Percentiles rank a stretch among this genome's conserved stretches.
Evolutionary conservation across 352 stramenopile species (phyloP).

Genomic region (Globisporangium cederbergense): DNA sequence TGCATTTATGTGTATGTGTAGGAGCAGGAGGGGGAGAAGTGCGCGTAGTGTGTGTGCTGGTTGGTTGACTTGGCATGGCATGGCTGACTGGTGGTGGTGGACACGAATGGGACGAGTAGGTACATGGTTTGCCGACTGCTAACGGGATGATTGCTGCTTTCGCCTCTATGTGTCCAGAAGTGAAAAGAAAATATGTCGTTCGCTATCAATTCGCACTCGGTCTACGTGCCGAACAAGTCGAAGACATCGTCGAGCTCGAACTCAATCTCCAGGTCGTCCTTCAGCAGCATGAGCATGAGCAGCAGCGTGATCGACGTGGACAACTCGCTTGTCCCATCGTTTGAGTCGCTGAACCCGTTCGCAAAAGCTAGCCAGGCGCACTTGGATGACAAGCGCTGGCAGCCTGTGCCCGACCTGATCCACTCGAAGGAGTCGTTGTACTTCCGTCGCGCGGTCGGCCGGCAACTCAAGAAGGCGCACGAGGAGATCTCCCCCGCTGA

Average conservation of each 20-base stretch:
- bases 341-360: slow-evolving; percentile 74
- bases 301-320: slow-evolving; percentile 38
- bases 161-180: not conserved
- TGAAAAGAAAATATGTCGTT: slow-evolving; percentile 29
- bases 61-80: no score
- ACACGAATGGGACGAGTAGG: not conserved
- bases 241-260: not conserved
- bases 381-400: slow-evolving; percentile 64
- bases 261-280: slow-evolving; percentile 1
- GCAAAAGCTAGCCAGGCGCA: slow-evolving; percentile 42
- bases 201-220: slow-evolving; percentile 11
- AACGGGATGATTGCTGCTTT: not conserved
- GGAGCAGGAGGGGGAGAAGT: not conserved
- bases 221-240: slow-evolving; percentile 7
- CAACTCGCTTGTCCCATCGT: slow-evolving; percentile 53
- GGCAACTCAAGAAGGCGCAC: slow-evolving; percentile 73
- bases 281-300: slow-evolving; percentile 14
- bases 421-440: slow-evolving; percentile 84
- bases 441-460: slow-evolving; percentile 69
- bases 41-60: not conserved
- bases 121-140: not conserved
- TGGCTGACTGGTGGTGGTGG: not conserved
- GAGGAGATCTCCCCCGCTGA: slow-evolving; percentile 80
- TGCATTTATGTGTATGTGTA: not conserved
- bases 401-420: slow-evolving; percentile 65